phyloP scores from a whole-genome alignment of 768 basidiomycete genomes.

The Cytidiella melzeri region DNA sequence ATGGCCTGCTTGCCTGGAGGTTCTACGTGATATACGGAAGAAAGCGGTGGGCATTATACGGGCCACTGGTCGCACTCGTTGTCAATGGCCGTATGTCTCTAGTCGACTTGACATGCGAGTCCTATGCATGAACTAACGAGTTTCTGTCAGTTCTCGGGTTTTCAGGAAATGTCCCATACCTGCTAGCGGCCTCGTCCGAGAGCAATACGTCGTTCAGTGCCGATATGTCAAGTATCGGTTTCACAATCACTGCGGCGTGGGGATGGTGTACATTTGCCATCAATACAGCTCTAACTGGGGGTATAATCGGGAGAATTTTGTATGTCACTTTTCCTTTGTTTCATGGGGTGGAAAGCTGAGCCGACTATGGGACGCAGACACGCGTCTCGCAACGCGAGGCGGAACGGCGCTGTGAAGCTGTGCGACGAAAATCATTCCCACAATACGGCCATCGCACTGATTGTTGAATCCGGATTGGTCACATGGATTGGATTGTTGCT shows the following conservation, averaged over 20 bases:
- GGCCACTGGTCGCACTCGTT: slow-evolving; percentile 12
- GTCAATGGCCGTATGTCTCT: slow-evolving; percentile 15
- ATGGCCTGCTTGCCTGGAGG: slow-evolving; percentile 21
- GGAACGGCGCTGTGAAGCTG: neutral
- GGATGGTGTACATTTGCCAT: slow-evolving; percentile 18
- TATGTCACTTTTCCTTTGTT: neutral
- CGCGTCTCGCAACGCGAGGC: neutral
- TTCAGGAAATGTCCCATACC: slow-evolving; percentile 15
- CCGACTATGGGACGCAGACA: neutral
- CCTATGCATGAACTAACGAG: neutral
- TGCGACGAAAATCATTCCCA: neutral
- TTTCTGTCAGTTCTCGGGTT: slow-evolving; percentile 16
- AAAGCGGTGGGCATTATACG: slow-evolving; percentile 18
- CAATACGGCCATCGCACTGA: slow-evolving; percentile 8
- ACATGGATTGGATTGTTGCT: slow-evolving; percentile 20
- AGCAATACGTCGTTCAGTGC: slow-evolving; percentile 10
- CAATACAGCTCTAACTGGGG: slow-evolving; percentile 17
- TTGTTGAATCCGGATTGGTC: slow-evolving; percentile 18
- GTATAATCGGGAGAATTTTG: slow-evolving; percentile 17
- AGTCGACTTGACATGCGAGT: neutral
- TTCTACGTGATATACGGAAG: slow-evolving; percentile 18
- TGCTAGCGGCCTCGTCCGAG: slow-evolving; percentile 12
- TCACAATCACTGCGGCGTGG: slow-evolving; percentile 19
- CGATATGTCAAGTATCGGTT: slow-evolving; percentile 8
- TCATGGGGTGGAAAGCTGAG: neutral